Evolutionary conservation across 305 asterid genomes (phyloP).

Genomic region (Plantago coronopus): DNA sequence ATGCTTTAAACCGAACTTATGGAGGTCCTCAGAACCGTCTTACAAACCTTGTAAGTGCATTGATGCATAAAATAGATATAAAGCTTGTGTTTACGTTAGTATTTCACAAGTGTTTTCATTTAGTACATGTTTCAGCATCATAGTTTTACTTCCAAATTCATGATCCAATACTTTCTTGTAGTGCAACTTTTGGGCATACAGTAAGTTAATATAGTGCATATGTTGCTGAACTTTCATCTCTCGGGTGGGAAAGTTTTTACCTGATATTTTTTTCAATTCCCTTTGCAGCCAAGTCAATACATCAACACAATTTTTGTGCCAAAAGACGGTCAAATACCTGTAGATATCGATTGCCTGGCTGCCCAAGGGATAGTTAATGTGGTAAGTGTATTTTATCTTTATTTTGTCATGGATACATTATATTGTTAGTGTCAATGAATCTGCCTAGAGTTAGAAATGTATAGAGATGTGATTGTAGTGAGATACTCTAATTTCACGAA

Average conservation of each 20-base stretch:
- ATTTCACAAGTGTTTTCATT: neutral
- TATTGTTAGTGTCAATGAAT: neutral
- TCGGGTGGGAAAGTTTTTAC: conserved; percentile 5
- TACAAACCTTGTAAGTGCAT: conserved; percentile 24
- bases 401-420: neutral
- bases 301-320: conserved; percentile 79
- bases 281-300: conserved; percentile 68
- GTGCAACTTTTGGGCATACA: neutral
- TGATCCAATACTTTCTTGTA: neutral
- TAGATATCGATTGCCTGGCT: conserved; percentile 49
- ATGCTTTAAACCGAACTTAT: conserved; percentile 55
- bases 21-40: conserved; percentile 49
- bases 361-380: conserved; percentile 63
- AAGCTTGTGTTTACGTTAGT: neutral
- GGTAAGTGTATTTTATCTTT: conserved; percentile 35
- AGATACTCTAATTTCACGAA: neutral
- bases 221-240: neutral
- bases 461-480: neutral
- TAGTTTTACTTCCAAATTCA: neutral
- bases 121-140: neutral
- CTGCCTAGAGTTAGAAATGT: too few relatives aligned
- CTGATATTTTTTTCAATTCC: conserved; percentile 24
- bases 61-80: neutral
- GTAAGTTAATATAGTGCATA: neutral
- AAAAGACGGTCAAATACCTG: conserved; percentile 61